Percentiles rank a stretch among this genome's conserved stretches.
These are phyloP conservation scores for Helianthus annuus DNA, from an alignment of 129 eudicot genomes.

Conservation along the genomic window HanXRQr2.0-SUNRISE NC_035438.2:48671365-48671864, in stretches of 20 bases:
- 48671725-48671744: background rate
- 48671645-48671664: slow-evolving; percentile 48
- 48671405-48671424: background rate
- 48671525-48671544: slow-evolving; percentile 58
- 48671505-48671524: background rate
- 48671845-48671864: slow-evolving; percentile 79
- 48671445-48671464: background rate
- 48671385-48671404: background rate
- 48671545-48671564: slow-evolving; percentile 69
- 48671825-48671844: slow-evolving; percentile 61
- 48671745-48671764: background rate
- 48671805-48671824: slow-evolving; percentile 56
- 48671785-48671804: slow-evolving; percentile 64
- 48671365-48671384: background rate
- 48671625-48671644: slow-evolving; percentile 53
- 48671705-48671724: slow-evolving; percentile 52
- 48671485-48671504: slow-evolving; percentile 6
- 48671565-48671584: slow-evolving; percentile 70
- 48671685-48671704: slow-evolving; percentile 89
- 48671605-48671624: slow-evolving; percentile 77
- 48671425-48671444: background rate
- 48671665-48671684: slow-evolving; percentile 62
- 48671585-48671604: slow-evolving; percentile 62
- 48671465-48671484: background rate
- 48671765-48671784: slow-evolving; percentile 43